phyloP scores from a whole-genome alignment of 2,329 filamentous ascomycete genomes.

The Monosporascus sp. region DNA sequence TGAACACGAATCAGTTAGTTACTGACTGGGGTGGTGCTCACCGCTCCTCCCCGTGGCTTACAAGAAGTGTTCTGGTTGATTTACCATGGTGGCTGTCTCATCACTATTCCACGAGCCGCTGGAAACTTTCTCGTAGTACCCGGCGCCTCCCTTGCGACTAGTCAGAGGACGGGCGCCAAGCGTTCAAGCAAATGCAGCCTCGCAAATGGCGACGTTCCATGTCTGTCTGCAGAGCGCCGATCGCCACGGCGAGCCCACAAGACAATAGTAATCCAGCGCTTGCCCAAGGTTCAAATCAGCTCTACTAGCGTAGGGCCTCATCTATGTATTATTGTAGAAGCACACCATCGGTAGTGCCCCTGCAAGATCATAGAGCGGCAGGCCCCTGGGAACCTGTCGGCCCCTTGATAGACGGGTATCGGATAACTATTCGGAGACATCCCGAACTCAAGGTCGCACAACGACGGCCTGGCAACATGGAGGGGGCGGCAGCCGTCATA shows the following conservation, averaged over 20 bases:
- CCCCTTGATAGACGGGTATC: too few species aligned
- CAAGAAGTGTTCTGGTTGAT: too few species aligned
- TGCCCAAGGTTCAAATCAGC: neutral
- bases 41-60: too few species aligned
- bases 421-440: too few species aligned
- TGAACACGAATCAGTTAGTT: too few species aligned
- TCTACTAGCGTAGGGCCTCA: neutral
- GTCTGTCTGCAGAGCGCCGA: neutral
- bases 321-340: neutral
- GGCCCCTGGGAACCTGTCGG: too few species aligned
- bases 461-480: neutral
- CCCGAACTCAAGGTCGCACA: neutral
- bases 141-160: neutral
- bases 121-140: neutral
- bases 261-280: neutral
- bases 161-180: neutral
- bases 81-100: too few species aligned
- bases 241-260: neutral
- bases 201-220: neutral
- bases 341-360: neutral
- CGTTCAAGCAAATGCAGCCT: neutral
- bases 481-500: neutral
- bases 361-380: too few species aligned
- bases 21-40: too few species aligned
- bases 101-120: too few species aligned